Evolutionary conservation across 495 filamentous ascomycete species (phyloP).

Genomic region (Aspergillus heteromorphus): DNA sequence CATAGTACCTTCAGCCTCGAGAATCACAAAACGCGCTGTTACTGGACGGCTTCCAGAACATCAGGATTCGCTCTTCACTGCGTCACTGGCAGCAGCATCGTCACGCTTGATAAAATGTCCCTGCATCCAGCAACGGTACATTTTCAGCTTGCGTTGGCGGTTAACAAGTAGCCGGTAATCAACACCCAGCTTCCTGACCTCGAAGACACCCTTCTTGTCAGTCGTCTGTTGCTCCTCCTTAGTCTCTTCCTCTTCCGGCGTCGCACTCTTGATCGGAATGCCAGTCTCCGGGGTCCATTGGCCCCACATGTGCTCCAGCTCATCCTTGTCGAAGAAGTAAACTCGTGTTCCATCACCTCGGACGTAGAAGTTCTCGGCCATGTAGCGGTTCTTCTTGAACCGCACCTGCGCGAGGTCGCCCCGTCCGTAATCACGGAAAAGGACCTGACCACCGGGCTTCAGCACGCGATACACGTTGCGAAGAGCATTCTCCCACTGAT

Average conservation of each 20-base stretch:
- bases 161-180: constrained; percentile 91
- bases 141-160: constrained; percentile 81
- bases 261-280: constrained; percentile 13
- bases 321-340: constrained; percentile 89
- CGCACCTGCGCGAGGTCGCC: constrained; percentile 94
- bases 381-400: constrained; percentile 87
- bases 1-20: neutral
- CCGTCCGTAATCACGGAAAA: constrained; percentile 93
- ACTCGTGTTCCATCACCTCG: constrained; percentile 93
- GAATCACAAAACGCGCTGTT: neutral
- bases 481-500: constrained; percentile 78
- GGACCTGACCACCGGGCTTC: constrained; percentile 81
- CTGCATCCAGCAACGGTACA: constrained; percentile 98
- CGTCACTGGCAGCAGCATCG: constrained; percentile 5
- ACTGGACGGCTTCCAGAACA: neutral
- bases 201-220: constrained; percentile 42
- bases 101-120: constrained; percentile 74
- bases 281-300: constrained; percentile 39
- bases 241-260: neutral
- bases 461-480: constrained; percentile 74
- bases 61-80: constrained; percentile 14
- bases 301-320: constrained; percentile 77
- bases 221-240: constrained; percentile 11
- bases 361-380: constrained; percentile 96
- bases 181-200: constrained; percentile 69